Evolutionary conservation across 75 land plant species (phyloP).

Genomic region (Isoetes taiwanensis): DNA sequence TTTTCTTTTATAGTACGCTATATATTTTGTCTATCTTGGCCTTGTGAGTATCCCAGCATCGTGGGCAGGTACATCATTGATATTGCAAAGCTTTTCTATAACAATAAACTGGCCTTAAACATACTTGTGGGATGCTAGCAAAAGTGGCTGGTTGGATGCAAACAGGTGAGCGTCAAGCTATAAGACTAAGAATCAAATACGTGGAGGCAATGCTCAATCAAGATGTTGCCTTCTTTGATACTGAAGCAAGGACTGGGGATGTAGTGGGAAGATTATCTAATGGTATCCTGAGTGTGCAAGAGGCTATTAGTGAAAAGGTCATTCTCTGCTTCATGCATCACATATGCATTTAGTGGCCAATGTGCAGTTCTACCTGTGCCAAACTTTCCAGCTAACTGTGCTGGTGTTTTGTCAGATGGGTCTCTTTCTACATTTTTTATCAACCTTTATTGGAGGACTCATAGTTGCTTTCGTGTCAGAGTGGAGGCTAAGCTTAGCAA

Average conservation of each 20-base stretch:
- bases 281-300: neutral
- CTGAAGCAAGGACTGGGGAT: neutral
- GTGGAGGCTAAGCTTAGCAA: too few relatives aligned
- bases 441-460: too few relatives aligned
- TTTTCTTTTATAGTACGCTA: neutral
- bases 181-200: neutral
- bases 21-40: neutral
- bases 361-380: too few relatives aligned
- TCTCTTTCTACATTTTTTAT: too few relatives aligned
- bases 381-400: too few relatives aligned
- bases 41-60: neutral
- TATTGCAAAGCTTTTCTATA: neutral
- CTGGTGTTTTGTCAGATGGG: too few relatives aligned
- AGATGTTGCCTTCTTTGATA: slow-evolving; percentile 2
- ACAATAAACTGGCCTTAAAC: neutral
- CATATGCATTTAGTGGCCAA: too few relatives aligned
- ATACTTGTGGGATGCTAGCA: neutral
- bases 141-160: neutral
- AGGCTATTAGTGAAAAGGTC: slow-evolving; percentile 5
- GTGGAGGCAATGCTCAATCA: neutral
- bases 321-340: too few relatives aligned
- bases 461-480: too few relatives aligned
- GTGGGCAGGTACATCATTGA: neutral
- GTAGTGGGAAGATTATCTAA: neutral
- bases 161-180: neutral